Evolutionary conservation across 805 yeast genomes (phyloP).

Genomic region (Wickerhamomyces sydowiorum): DNA sequence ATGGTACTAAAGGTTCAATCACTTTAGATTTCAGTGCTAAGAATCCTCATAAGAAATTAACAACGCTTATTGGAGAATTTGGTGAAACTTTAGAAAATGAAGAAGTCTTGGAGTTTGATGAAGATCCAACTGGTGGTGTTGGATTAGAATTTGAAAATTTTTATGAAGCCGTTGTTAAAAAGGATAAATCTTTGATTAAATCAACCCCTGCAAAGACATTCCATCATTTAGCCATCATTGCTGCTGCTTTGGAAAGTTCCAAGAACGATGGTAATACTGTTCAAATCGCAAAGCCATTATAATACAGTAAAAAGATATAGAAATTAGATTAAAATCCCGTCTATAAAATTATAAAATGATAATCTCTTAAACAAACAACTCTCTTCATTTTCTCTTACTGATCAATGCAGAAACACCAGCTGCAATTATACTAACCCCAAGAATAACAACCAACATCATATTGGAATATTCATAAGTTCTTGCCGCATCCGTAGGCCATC

Average conservation of each 20-base stretch:
- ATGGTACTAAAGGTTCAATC: slow-evolving; percentile 76
- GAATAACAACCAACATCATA: slow-evolving; percentile 77
- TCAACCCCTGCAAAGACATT: slow-evolving; percentile 75
- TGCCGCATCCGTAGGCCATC: slow-evolving; percentile 76
- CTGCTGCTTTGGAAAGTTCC: slow-evolving; percentile 76
- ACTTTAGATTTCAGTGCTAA: slow-evolving; percentile 53
- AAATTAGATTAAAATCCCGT: not conserved
- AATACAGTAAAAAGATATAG: not conserved
- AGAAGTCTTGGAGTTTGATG: slow-evolving; percentile 23
- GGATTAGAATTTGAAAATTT: slow-evolving; percentile 49
- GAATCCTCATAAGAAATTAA: slow-evolving; percentile 28
- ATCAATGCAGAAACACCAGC: slow-evolving; percentile 22
- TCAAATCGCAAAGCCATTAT: slow-evolving; percentile 30
- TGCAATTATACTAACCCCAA: slow-evolving; percentile 65
- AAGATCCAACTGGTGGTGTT: slow-evolving; percentile 49
- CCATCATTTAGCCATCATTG: slow-evolving; percentile 90
- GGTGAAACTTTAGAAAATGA: slow-evolving; percentile 19
- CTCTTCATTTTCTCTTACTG: slow-evolving; percentile 2
- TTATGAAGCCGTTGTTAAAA: slow-evolving; percentile 51
- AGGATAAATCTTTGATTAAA: slow-evolving; percentile 52
- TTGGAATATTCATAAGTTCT: slow-evolving; percentile 64
- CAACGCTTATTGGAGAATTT: slow-evolving; percentile 22
- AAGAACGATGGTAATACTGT: slow-evolving; percentile 45
- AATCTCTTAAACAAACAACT: not conserved
- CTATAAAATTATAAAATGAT: not conserved